Evolutionary conservation across 2,329 filamentous ascomycete genomes (phyloP).

Genomic region (Cryphonectria radicalis): DNA sequence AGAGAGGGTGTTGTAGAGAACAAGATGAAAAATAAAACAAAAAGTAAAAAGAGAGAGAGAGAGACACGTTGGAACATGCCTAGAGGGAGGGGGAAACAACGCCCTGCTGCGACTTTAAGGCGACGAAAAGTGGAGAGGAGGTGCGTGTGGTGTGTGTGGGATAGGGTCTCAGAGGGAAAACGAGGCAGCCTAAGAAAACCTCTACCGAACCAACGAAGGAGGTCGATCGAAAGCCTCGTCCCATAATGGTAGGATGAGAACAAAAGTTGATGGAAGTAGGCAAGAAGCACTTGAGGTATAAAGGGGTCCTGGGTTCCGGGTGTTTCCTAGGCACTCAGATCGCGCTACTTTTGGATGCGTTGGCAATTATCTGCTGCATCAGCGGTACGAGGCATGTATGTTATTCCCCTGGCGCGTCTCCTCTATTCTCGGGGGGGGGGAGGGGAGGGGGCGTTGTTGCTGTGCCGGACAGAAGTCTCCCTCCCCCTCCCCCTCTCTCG

Average conservation of each 20-base stretch:
- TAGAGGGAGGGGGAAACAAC: background rate
- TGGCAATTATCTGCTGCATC: background rate
- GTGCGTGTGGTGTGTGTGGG: background rate
- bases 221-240: background rate
- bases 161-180: no score
- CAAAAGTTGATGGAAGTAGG: background rate
- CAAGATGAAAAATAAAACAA: no score
- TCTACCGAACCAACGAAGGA: background rate
- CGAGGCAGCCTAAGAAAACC: background rate
- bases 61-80: background rate
- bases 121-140: conserved; percentile 3
- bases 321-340: background rate
- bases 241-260: background rate
- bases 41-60: background rate
- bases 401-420: background rate
- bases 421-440: background rate
- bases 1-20: background rate
- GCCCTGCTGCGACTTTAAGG: background rate
- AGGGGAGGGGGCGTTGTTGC: background rate
- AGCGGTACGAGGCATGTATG: background rate
- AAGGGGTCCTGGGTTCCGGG: background rate
- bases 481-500: background rate
- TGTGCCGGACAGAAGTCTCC: background rate
- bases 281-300: conserved; percentile 2
- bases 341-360: background rate